Base-by-base conservation (phyloP, 371 early-diverging fungal species). In the Blakeslea trispora region DNA sequence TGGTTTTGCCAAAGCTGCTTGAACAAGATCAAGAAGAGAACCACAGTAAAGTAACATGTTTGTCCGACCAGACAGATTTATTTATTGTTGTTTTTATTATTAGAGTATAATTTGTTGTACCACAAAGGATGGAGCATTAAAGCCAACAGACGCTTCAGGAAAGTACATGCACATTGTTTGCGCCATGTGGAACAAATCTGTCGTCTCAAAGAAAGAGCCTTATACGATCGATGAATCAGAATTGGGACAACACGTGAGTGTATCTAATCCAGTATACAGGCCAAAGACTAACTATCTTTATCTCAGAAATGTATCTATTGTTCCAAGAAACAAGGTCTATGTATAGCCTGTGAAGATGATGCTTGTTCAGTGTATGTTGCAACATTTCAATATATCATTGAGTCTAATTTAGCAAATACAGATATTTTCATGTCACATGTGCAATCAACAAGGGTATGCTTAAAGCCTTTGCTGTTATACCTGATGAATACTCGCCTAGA, bases 151-250 rank as follows among this genome's bases (percentile, higher is more conserved):
- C 5, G 59, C 64, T n/a, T 68, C 74, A 31, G 81, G 75, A 14
- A 66, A 72, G 46, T 85, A 77, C 53, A 81, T 83, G 60, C 85
- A 85, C 54, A 75, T 79, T 6, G 80, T 81, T 9, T 85, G 85
- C 59, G 83, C 83, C 5, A 57, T 72, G 32, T 82, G 80, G 71
- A 73, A 75, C 44, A 75, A 79, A 50, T 51, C 56, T 1, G 66
- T 76, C 21, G 61, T 67, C 19, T 57, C 69, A 19, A 62, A 69
- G 11, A 62, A 60, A 10, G 80, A 81, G 18, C 76, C 79, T 3
- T 80, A 80, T 47, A 49, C 31, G 18, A 61, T 79, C 1, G 66
- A 57, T 11, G 55, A 60, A 19, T 50, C 55, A 17, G 43, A 57
- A 19, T 23, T 75, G 18, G 59, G 62, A 50, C 34, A 28, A 51